These are phyloP conservation scores for Sporodiniella umbellata DNA, from an alignment of 371 early-diverging fungal species.

Conservation along the genomic window DNA sequence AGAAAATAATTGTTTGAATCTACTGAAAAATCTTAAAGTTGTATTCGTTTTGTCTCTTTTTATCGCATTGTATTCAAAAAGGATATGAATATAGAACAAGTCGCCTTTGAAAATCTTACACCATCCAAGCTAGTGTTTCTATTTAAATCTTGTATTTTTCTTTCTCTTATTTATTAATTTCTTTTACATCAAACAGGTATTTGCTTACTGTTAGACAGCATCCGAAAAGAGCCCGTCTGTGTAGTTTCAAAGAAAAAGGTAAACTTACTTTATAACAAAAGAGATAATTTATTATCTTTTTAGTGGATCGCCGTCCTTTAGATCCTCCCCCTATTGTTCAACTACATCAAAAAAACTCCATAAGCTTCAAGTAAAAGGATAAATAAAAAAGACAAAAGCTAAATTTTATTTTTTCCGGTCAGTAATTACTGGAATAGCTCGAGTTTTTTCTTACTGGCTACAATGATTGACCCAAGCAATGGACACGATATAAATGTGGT, in stretches of 20 bases:
- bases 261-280: neutral
- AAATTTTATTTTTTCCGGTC: no score
- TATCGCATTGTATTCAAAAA: neutral
- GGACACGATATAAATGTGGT: constrained; percentile 25
- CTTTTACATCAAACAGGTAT: constrained; percentile 15
- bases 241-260: constrained; percentile 58
- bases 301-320: constrained; percentile 51
- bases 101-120: no score
- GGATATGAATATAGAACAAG: no score
- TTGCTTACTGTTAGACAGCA: constrained; percentile 45
- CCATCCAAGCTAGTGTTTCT: no score
- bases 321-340: constrained; percentile 52
- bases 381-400: no score
- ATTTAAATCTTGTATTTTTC: no score
- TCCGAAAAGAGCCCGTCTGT: constrained; percentile 50
- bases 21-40: neutral
- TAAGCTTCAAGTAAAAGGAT: constrained; percentile 23
- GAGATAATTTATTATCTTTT: constrained; percentile 5
- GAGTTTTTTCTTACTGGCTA: constrained; percentile 40
- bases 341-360: constrained; percentile 14
- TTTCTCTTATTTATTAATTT: neutral
- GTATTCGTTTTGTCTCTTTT: neutral
- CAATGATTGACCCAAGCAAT: constrained; percentile 23
- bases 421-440: constrained; percentile 30
- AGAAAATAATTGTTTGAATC: no score